phyloP scores from a whole-genome alignment of 2,329 filamentous ascomycete genomes.

The Parastagonospora avenae region DNA sequence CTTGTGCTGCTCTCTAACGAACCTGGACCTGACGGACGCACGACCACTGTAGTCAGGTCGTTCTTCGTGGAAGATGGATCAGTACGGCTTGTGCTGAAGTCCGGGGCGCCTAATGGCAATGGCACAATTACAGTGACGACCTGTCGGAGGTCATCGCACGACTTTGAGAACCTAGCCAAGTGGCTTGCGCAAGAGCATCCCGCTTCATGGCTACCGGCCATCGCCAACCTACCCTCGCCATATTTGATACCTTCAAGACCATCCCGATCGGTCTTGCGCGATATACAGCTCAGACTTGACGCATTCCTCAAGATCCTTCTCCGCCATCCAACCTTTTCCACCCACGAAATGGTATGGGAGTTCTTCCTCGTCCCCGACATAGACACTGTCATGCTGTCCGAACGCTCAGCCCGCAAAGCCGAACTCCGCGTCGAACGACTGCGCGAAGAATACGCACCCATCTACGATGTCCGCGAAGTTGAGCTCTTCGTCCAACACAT shows the following conservation, averaged over 20 bases:
- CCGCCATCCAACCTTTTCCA: slow-evolving; percentile 87
- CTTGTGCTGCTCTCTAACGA: slow-evolving; percentile 75
- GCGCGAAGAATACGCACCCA: slow-evolving; percentile 83
- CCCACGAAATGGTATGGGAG: slow-evolving; percentile 98
- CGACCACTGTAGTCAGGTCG: slow-evolving; percentile 89
- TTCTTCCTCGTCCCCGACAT: slow-evolving; percentile 97
- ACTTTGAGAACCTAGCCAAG: slow-evolving; percentile 88
- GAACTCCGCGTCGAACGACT: slow-evolving; percentile 82
- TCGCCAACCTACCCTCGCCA: slow-evolving; percentile 79
- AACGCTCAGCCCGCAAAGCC: slow-evolving; percentile 85
- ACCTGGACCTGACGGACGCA: slow-evolving; percentile 74
- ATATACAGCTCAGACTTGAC: slow-evolving; percentile 85
- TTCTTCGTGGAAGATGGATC: slow-evolving; percentile 98
- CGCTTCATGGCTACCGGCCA: slow-evolving; percentile 88
- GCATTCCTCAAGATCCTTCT: slow-evolving; percentile 87
- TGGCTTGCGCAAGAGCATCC: slow-evolving; percentile 88
- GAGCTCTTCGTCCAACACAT: slow-evolving; percentile 93
- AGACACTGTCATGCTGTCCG: slow-evolving; percentile 85
- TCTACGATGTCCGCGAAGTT: slow-evolving; percentile 80
- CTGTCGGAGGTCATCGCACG: slow-evolving; percentile 81
- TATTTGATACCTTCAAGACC: slow-evolving; percentile 94
- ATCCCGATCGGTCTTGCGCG: slow-evolving; percentile 81
- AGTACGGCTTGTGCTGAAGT: slow-evolving; percentile 91
- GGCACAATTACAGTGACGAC: slow-evolving; percentile 93
- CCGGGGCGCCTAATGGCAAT: slow-evolving; percentile 80